Evolutionary conservation across 2,329 filamentous ascomycete species (phyloP), one percentile per base, ranked within the genome.

Genomic region (Botrytis porri): DNA sequence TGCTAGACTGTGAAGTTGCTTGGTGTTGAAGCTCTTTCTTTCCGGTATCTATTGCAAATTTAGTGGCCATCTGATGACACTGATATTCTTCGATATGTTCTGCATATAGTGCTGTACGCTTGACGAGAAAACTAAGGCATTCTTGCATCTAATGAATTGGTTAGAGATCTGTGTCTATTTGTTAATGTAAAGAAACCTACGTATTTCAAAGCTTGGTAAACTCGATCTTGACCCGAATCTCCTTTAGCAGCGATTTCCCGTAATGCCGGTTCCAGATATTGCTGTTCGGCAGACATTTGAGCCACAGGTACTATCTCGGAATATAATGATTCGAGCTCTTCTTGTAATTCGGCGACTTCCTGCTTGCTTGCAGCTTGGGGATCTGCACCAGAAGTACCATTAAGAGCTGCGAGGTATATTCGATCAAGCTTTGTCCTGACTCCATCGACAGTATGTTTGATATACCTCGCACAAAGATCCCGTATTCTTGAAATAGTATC

Each of bases 241-340:
- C 83, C 84, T 72, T 82, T 84, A 3, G 82, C 80, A 10, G 84
- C 81, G 7, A 86, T 79, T 0, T 83, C 82, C 72, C 82, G 81
- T 9, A 88, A 81, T 1, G 90, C 88, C 0, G 91, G 90, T 74
- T 88, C 86, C 8, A 91, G 84, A 76, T 90, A 86, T 78, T 92
- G 89, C 77, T 91, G 88, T 76, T 93, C 89, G 1, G 90, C 85
- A 0, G 90, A 88, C 88, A 93, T 93, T 75, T 92, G 88, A 10
- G 90, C 88, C 2, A 93, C 89, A 0, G 90, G 88, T 0, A 91
- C 83, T 59, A 93, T 89, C 78, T 93, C 92, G 0, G 89, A 84
- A 76, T 92, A 90, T 4, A 93, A 83, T 7, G 90, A 92, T 76
- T 92, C 89, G 0, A 93, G 83, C 78, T 93, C 91, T 45, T 87